Evolutionary conservation across 305 asterid genomes (phyloP), one percentile per base, ranked within the genome.

Genomic region (Fraxinus floribunda): DNA sequence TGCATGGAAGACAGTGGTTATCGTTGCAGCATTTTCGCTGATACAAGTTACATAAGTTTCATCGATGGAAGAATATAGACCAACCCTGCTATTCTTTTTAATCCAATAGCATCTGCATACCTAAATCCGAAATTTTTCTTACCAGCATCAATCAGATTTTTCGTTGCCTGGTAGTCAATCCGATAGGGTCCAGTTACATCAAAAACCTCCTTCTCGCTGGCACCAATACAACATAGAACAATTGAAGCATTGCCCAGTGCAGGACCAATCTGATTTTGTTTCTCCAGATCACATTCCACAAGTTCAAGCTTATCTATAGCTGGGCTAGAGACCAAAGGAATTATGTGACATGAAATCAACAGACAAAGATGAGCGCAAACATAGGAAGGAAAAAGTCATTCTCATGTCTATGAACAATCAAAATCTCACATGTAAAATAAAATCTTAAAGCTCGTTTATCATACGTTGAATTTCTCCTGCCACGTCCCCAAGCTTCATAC

Each of bases 271-370:
- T 64, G 91, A 71, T 89, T 87, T 75, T 78, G 90, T 87, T 91
- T 88, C 93, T 93, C 97, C 88, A 92, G 86, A 86, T 95, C 99
- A 84, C 97, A 95, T 85, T 93, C 98, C 87, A 94, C 97, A 78
- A 94, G 91, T 87, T 94, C 96, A 88, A 94, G 93, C 93, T 90
- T 94, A 88, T 95, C 99, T 90, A 88, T 92, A 88, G 97, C 98
- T 95, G 98, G 97, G 94, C 98, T 95, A 94, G 91, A 94, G 89
- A 88, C 91, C 94, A 91, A 85, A 89, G 32, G 88, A 83, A 87
- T 86, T 87, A 88, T 89, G 90, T 88, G 89, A 90, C 80, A 74
- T 79, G 76, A 22, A 75, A 64, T 78, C 62, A 77, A 76, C 62
- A 62, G 52, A 39, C 34, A 81, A 81, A 70, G 75, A 76, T 24